phyloP scores from a whole-genome alignment of 2,329 filamentous ascomycete genomes.

The Epichloe typhina region DNA sequence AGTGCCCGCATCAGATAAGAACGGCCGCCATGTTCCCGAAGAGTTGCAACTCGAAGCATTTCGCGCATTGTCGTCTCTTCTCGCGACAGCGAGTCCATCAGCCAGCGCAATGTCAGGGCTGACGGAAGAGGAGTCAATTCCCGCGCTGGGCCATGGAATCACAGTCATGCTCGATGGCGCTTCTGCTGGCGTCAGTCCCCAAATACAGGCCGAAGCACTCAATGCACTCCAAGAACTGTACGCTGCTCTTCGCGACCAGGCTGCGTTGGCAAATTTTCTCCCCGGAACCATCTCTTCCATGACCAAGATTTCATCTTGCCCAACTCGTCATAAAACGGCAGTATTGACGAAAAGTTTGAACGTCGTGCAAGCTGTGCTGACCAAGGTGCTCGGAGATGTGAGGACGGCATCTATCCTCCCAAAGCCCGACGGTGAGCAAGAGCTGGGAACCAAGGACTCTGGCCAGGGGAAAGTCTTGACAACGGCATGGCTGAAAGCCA shows the following conservation, averaged over 20 bases:
- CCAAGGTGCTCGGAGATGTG: conserved; percentile 44
- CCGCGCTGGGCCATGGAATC: conserved; percentile 69
- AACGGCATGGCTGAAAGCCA: conserved; percentile 63
- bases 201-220: conserved; percentile 61
- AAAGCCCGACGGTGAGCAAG: conserved; percentile 14
- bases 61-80: conserved; percentile 52
- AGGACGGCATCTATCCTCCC: conserved; percentile 34
- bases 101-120: conserved; percentile 35
- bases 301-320: conserved; percentile 59
- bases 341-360: conserved; percentile 52
- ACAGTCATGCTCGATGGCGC: conserved; percentile 67
- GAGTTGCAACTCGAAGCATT: conserved; percentile 65
- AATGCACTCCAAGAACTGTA: conserved; percentile 50
- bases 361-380: conserved; percentile 41
- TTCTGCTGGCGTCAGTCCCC: conserved; percentile 47
- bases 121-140: conserved; percentile 48
- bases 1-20: conserved; percentile 39
- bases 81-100: conserved; percentile 43
- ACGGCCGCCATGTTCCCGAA: conserved; percentile 40
- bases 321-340: conserved; percentile 39
- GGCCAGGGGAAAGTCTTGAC: conserved; percentile 27
- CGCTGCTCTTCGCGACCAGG: conserved; percentile 51
- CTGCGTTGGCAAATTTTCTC: conserved; percentile 72
- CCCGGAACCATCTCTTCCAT: conserved; percentile 73
- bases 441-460: conserved; percentile 10